phyloP scores from a whole-genome alignment of 495 filamentous ascomycete species.

The Amphirosellinia nigrospora region DNA sequence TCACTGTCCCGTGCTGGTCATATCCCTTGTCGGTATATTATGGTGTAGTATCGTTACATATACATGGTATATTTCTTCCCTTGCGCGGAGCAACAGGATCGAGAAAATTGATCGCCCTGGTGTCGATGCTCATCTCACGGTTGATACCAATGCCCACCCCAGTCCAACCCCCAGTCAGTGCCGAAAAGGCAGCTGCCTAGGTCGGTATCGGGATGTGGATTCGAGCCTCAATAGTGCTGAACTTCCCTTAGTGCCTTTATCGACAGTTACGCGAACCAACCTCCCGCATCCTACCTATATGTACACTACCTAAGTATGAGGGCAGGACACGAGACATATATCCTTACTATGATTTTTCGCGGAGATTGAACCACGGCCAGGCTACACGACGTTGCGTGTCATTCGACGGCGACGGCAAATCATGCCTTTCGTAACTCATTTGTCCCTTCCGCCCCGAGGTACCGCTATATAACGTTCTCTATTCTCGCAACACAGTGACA shows the following conservation, averaged over 20 bases:
- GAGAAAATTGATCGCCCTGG: background rate
- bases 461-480: no score
- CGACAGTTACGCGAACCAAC: background rate
- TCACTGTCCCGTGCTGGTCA: background rate
- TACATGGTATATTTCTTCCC: slow-evolving; percentile 4
- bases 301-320: no score
- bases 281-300: background rate
- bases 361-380: background rate
- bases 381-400: background rate
- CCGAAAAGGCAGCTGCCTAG: slow-evolving; percentile 15
- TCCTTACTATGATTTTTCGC: background rate
- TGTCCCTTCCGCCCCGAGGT: slow-evolving; percentile 5
- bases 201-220: slow-evolving; percentile 19
- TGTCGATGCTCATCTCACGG: background rate
- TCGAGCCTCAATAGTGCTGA: slow-evolving; percentile 19
- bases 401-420: background rate
- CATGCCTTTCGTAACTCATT: background rate
- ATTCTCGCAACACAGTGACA: background rate
- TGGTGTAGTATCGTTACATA: background rate
- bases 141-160: background rate
- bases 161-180: background rate
- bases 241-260: slow-evolving; percentile 6
- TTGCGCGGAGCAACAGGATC: background rate
- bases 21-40: background rate
- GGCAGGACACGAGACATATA: no score